Evolutionary conservation across 495 filamentous ascomycete species (phyloP), one percentile per base, ranked within the genome.

Genomic region (Patellaria atrata): DNA sequence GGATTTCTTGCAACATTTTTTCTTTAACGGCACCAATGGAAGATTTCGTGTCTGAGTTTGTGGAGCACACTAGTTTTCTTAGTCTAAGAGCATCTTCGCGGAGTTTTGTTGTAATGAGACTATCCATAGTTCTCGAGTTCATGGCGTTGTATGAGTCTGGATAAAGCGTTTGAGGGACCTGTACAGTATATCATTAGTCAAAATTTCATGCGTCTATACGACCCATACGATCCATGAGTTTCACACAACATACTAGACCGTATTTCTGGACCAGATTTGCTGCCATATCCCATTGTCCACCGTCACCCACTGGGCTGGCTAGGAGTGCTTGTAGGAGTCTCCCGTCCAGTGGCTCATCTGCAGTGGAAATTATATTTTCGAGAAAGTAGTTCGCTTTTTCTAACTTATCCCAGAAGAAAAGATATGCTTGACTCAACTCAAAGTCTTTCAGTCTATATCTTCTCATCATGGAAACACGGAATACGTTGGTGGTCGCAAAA

Each of bases 331-430:
- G 76, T 8, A 87, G 62, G 8, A 89, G 55, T 13, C 83, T 61
- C 10, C 68, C 63, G 35, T 82, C 77, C 2, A 85, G 61, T 19
- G 73, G 68, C 37, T 80, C 63, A 25, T 72, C 60, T 1, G 67
- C 65, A 0, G 82, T 89, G 35, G 78, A 70, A 24, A 91, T 66
- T 37, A 89, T 71, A 46, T 77, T 73, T 54, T 87, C 81, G 15
- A 89, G 64, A 61, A 89, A 89, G 52, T 66, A 93, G 49, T 91
- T 91, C 5, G 78, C 72, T 53, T 93, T 93, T 57, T 93, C 84
- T 14, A 91, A 68, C 58, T 93, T 93, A 54, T 93, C 83, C 75
- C 79, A 91, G 68, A 82, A 93, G 62, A 85, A 89, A n/a, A 91
- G 68, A 47, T 89, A 93, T 2, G 76, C 70, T 48, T 93, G 84